Evolutionary conservation across 2,329 filamentous ascomycete genomes (phyloP).

Genomic region (Aspergillus candidus): DNA sequence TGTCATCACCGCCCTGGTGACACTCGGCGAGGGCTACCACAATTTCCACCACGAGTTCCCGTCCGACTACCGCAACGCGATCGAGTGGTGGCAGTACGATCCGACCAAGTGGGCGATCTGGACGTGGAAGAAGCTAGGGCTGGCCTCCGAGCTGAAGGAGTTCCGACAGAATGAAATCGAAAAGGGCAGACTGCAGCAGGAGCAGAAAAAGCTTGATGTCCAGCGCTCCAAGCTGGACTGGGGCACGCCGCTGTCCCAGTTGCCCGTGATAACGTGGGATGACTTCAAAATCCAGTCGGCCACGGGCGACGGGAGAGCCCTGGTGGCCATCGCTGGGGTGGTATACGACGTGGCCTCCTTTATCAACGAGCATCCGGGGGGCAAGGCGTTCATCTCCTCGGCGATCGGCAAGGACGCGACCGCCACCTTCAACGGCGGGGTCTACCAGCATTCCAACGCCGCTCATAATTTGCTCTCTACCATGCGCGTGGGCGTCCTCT

Average conservation of each 20-base stretch:
- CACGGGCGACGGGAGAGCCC: constrained; percentile 57
- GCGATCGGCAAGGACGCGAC: constrained; percentile 79
- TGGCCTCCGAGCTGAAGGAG: constrained; percentile 77
- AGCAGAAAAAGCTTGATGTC: constrained; percentile 81
- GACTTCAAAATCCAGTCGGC: constrained; percentile 68
- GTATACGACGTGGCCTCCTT: constrained; percentile 75
- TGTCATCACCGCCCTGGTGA: constrained; percentile 72
- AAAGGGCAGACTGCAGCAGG: constrained; percentile 76
- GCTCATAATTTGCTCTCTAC: constrained; percentile 78
- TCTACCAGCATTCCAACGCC: constrained; percentile 79
- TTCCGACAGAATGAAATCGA: constrained; percentile 85
- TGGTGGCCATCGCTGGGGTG: constrained; percentile 69
- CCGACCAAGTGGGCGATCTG: constrained; percentile 82
- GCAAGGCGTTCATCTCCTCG: constrained; percentile 69
- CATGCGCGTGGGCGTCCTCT: constrained; percentile 75
- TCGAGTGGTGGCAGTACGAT: constrained; percentile 81
- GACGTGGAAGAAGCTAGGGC: constrained; percentile 69
- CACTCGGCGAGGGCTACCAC: constrained; percentile 80
- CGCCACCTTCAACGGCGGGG: constrained; percentile 79
- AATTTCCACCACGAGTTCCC: constrained; percentile 92
- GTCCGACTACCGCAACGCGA: constrained; percentile 81
- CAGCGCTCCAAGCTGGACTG: constrained; percentile 71
- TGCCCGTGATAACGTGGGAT: constrained; percentile 76
- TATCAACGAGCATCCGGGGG: constrained; percentile 77
- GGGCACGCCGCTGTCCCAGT: constrained; percentile 72